Evolutionary conservation across 768 basidiomycete genomes (phyloP).

Genomic region (Psilocybe subaeruginosa): DNA sequence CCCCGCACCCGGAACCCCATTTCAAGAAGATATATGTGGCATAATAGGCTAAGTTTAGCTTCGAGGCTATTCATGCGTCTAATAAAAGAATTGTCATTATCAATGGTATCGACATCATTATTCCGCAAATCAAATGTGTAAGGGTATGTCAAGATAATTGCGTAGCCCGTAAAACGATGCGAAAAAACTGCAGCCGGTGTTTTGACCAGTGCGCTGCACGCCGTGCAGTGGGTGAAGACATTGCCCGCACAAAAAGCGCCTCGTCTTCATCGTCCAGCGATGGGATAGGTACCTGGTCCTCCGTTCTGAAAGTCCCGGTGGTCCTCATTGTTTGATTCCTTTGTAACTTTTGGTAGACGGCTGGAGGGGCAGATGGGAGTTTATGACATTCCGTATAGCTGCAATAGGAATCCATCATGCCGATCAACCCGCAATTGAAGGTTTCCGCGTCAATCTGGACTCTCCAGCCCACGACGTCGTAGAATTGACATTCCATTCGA

Average conservation of each 20-base stretch:
- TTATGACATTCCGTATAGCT: constrained; percentile 9
- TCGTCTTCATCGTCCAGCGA: constrained; percentile 5
- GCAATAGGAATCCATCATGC: constrained; percentile 15
- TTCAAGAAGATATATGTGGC: no score
- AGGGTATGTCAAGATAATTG: neutral
- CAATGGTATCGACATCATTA: no score
- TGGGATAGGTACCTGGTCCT: neutral
- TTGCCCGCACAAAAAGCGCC: neutral
- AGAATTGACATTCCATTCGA: constrained; percentile 18
- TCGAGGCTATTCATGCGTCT: no score
- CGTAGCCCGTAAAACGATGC: neutral
- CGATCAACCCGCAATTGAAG: constrained; percentile 10
- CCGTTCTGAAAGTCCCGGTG: neutral
- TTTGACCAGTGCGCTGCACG: neutral
- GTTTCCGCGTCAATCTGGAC: constrained; percentile 14
- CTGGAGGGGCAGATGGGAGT: constrained; percentile 18
- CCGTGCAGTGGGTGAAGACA: neutral
- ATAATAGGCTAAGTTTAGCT: no score
- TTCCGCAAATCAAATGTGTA: no score
- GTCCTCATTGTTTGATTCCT: neutral
- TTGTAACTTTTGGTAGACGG: constrained; percentile 15
- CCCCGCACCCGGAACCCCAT: no score
- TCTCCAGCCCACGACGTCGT: constrained; percentile 16
- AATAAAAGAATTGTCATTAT: no score
- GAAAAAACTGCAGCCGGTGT: constrained; percentile 4